Base-by-base conservation (phyloP, 441 rosid species). In the Pelargonium myrrhifolium region DNA sequence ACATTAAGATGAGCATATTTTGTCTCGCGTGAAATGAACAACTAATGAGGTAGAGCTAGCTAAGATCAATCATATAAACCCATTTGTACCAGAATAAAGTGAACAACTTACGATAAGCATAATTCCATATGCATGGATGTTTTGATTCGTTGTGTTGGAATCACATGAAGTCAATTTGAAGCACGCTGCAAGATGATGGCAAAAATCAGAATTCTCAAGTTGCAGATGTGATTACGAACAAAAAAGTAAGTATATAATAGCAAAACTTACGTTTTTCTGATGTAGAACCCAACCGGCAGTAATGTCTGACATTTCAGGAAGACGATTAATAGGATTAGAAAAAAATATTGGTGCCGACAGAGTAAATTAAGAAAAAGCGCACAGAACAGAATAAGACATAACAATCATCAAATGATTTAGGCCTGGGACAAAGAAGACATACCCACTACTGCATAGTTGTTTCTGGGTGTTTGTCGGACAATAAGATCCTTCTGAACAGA, bases 251-350 rank as follows among this genome's bases (percentile, higher is more conserved):
- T 15, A 53, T 17, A 17, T 35, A 1, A 12, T 15, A 31, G 24
- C 7, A 64, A 55, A 40, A 49, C 93, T 75, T 82, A 92, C 98
- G 83, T 65, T 74, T 81, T 80, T 94, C 90, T 39, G 88, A 72
- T 40, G 89, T 94, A 35, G 98, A 89, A 56, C 99, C 99, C 83
- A 72, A 79, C 71, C 97, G 76, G 84, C 97, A 94, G 69, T 88
- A 89, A 72, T 89, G 87, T 69, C 99, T 93, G 93, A 72, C 74
- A 80, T 69, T 58, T 65, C 73, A 77, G 14, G 71, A 65, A 76
- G 62, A 78, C 66, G 39, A 73, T 65, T 14, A 60, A 45, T 20
- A 80, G 17, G 74, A 72, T 35, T 31, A 59, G 55, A 10, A 37
- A 18, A 53, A 60, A 20, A 56, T 9, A 7, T 6, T 18, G 20